These are phyloP conservation scores for Neolecta irregularis DNA, from an alignment of 1,139 yeast species.

Conservation along the genomic window DNA sequence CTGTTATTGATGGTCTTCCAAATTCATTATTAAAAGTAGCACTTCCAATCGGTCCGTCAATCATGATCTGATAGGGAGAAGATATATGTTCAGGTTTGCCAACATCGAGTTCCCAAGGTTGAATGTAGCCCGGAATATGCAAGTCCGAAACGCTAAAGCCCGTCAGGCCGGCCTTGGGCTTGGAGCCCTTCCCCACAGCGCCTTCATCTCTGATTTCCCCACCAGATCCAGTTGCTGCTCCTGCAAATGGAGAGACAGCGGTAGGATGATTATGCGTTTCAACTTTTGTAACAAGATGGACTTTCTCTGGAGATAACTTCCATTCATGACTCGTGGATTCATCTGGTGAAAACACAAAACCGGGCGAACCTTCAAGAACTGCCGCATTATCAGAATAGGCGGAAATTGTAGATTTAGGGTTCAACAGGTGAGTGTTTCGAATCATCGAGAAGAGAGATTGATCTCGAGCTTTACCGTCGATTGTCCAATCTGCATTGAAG, in stretches of 20 bases:
- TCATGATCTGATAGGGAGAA: conserved; percentile 82
- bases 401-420: conserved; percentile 71
- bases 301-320: conserved; percentile 58
- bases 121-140: conserved; percentile 65
- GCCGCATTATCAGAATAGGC: conserved; percentile 99
- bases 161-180: conserved; percentile 87
- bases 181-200: conserved; percentile 97
- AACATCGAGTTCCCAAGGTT: conserved; percentile 86
- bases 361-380: conserved; percentile 67
- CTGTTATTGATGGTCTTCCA: conserved; percentile 94
- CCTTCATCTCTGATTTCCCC: conserved; percentile 99
- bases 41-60: conserved; percentile 93
- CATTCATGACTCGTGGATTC: conserved; percentile 26
- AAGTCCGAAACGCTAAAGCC: conserved; percentile 90
- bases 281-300: conserved; percentile 83
- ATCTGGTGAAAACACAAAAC: conserved; percentile 70
- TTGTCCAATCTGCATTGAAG: conserved; percentile 96
- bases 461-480: conserved; percentile 66
- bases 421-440: conserved; percentile 69
- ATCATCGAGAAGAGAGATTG: conserved; percentile 83
- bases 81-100: conserved; percentile 94
- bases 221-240: conserved; percentile 99
- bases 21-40: conserved; percentile 98
- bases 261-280: conserved; percentile 99
- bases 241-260: conserved; percentile 97